These are phyloP conservation scores for Alternaria gaisen DNA, from an alignment of 2,329 filamentous ascomycete species.

Conservation along the genomic window DNA sequence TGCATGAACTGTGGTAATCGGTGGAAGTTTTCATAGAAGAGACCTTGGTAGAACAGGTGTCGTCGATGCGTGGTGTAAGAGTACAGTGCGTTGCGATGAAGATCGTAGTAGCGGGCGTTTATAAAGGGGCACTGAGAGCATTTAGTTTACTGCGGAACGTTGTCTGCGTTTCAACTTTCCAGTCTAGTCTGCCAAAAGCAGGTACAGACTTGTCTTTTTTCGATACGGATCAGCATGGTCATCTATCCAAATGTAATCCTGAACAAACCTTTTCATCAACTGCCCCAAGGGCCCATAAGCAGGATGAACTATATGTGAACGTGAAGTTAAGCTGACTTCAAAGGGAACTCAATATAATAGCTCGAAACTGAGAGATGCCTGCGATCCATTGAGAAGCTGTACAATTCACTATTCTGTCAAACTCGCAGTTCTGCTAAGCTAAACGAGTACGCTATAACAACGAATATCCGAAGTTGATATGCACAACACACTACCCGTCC, in stretches of 20 bases:
- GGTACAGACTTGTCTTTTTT: not conserved
- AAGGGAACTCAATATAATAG: not conserved
- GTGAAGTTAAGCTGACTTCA: not conserved
- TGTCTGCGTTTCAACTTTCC: constrained; percentile 1
- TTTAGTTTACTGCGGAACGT: constrained; percentile 8
- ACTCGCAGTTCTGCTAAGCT: not conserved
- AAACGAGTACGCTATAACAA: not conserved
- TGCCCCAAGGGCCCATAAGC: no score
- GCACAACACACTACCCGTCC: not conserved
- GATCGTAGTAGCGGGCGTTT: constrained; percentile 14
- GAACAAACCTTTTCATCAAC: not conserved
- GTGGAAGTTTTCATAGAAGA: constrained; percentile 57
- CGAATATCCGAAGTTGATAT: not conserved
- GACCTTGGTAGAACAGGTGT: not conserved
- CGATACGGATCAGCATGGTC: not conserved
- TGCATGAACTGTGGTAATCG: constrained; percentile 61
- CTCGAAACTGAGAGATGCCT: not conserved
- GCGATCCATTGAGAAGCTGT: not conserved
- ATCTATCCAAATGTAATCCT: not conserved
- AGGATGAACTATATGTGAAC: no score
- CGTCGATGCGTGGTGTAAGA: constrained; percentile 6
- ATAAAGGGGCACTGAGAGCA: constrained; percentile 16
- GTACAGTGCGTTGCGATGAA: constrained; percentile 1
- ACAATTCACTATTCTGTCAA: not conserved
- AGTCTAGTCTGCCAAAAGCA: not conserved